Evolutionary conservation across 148 eudicot species (phyloP), one percentile per base, ranked within the genome.

Genomic region (Beta vulgaris): DNA sequence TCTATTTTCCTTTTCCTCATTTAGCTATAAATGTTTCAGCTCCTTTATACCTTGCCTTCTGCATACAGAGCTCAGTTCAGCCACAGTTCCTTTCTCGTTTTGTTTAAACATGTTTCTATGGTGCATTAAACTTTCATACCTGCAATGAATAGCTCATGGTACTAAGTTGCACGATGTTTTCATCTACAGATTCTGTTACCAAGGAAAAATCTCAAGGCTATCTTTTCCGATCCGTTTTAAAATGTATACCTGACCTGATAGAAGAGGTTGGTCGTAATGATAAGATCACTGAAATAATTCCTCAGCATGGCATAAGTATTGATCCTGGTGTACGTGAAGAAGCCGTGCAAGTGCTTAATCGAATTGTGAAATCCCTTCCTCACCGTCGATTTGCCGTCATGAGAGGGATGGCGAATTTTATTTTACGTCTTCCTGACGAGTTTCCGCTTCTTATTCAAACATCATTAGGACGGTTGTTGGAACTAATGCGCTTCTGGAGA

Each of bases 291-390:
- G 99, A 95, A 82, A 95, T 95, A 78, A 95, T 95, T 54, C 99
- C 99, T 51, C 99, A 95, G 68, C 99, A 95, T 80, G 99, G 99
- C 73, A 95, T 95, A 78, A 91, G 99, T 79, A 91, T 95, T 74
- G 99, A 95, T 82, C 97, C 99, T 73, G 99, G 99, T 75, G 99
- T 95, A 54, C 96, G 99, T 65, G 97, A 95, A 82, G 99, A 95
- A 86, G 99, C 98, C 29, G 98, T 95, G 63, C 99, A 88, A 82
- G 99, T 95, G 73, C 88, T 95, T 46, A 95, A 95, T 77, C 89
- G 99, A 69, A 95, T 95, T 26, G 97, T 95, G 29, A 85, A 92
- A 78, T 91, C 89, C 72, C 91, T 92, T 73, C 99, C 99, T 35
- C 97, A 95, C 73, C 99, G 98, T 58, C 96, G 99, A 72, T 92